Evolutionary conservation across 345 rosid species (phyloP).

Genomic region (Eucalyptus albens): DNA sequence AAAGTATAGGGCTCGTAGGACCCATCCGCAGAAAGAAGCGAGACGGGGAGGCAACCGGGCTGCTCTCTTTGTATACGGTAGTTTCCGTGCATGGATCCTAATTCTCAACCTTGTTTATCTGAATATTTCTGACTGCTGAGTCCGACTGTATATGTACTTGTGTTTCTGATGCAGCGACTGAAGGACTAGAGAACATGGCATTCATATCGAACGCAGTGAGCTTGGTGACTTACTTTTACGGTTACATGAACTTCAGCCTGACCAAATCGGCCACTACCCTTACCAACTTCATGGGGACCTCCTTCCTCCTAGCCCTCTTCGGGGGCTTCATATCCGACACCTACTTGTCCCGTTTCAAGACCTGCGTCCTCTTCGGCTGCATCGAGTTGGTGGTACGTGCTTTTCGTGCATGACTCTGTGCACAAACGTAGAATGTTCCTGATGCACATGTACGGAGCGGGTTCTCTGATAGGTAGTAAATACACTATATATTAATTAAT

Average conservation of each 20-base stretch:
- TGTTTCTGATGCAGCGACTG: constrained; percentile 17
- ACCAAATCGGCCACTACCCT: constrained; percentile 52
- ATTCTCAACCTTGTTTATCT: background rate
- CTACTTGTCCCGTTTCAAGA: constrained; percentile 46
- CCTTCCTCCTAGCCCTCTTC: constrained; percentile 36
- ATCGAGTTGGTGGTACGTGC: constrained; percentile 32
- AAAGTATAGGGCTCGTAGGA: constrained; percentile 4
- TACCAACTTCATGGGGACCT: constrained; percentile 50
- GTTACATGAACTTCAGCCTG: constrained; percentile 57
- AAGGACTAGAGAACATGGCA: constrained; percentile 53
- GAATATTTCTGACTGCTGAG: no score
- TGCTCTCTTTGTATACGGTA: constrained; percentile 39
- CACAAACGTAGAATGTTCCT: background rate
- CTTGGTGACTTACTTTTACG: constrained; percentile 39
- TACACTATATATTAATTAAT: background rate
- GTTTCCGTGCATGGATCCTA: background rate
- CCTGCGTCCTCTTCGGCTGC: constrained; percentile 39
- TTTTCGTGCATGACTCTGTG: background rate
- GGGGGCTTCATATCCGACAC: constrained; percentile 69
- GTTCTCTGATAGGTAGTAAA: background rate
- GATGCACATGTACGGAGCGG: background rate
- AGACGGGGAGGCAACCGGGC: constrained; percentile 36
- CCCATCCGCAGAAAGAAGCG: constrained; percentile 3
- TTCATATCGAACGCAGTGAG: constrained; percentile 32
- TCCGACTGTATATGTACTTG: background rate